Evolutionary conservation across 2,329 filamentous ascomycete genomes (phyloP).

Genomic region (Trichoderma gracile): DNA sequence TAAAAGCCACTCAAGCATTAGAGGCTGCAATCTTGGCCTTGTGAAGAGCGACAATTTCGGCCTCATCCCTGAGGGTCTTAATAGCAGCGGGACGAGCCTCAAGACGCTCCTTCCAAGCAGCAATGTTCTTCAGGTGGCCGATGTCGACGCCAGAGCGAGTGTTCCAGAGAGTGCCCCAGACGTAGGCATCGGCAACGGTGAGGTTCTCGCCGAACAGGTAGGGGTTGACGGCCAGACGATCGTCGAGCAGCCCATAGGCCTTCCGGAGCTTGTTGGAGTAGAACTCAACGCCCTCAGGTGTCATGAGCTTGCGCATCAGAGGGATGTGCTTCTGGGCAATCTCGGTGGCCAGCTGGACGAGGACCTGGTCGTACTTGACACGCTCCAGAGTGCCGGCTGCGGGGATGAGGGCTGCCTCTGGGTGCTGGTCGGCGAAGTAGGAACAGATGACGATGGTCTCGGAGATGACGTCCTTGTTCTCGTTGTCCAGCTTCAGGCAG

Average conservation of each 20-base stretch:
- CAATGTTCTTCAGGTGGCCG: background rate
- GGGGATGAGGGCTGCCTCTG: background rate
- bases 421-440: conserved; percentile 11
- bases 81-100: conserved; percentile 6
- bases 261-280: conserved; percentile 3
- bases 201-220: conserved; percentile 1
- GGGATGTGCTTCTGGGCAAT: conserved; percentile 16
- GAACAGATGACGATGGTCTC: conserved; percentile 11
- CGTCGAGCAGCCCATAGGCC: conserved; percentile 5
- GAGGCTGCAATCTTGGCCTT: background rate
- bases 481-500: conserved; percentile 7
- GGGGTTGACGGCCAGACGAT: background rate
- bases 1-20: background rate
- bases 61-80: background rate
- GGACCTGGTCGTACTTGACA: conserved; percentile 12
- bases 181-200: conserved; percentile 12
- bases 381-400: conserved; percentile 5
- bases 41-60: background rate
- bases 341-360: conserved; percentile 8
- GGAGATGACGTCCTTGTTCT: background rate
- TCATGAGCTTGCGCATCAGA: conserved; percentile 20
- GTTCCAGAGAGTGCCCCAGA: conserved; percentile 19
- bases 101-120: background rate
- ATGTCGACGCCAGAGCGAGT: conserved; percentile 5
- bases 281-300: background rate